Percentiles rank a stretch among this genome's conserved stretches.
Conservation (phyloP, 495 filamentous ascomycete species). For the Cercophora newfieldiana region DNA sequence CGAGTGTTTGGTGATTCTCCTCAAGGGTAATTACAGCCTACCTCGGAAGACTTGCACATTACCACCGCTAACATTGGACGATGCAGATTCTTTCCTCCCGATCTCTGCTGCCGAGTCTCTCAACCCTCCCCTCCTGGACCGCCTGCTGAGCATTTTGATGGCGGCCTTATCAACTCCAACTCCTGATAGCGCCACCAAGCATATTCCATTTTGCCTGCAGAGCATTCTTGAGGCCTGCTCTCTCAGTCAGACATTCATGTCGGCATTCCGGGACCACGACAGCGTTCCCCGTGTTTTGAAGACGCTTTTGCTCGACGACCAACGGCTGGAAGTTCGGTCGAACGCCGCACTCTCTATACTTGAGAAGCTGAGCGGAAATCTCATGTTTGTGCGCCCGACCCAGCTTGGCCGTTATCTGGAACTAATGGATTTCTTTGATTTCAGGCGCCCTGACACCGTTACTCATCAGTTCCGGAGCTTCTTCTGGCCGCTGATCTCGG, state of each 20-base stretch:
- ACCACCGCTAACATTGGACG: neutral
- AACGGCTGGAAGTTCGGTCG: slow-evolving; percentile 41
- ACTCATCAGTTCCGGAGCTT: slow-evolving; percentile 41
- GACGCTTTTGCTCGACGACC: slow-evolving; percentile 45
- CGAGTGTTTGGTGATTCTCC: slow-evolving; percentile 42
- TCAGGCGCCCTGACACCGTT: slow-evolving; percentile 15
- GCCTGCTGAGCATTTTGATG: slow-evolving; percentile 42
- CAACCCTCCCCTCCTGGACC: slow-evolving; percentile 33
- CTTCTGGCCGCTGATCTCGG: slow-evolving; percentile 51
- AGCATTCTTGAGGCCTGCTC: slow-evolving; percentile 66
- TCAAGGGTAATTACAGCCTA: slow-evolving; percentile 39
- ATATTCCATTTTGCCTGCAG: slow-evolving; percentile 57
- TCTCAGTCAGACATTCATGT: slow-evolving; percentile 60
- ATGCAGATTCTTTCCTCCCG: slow-evolving; percentile 26
- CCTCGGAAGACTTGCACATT: neutral
- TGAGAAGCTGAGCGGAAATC: slow-evolving; percentile 21
- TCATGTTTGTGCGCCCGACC: neutral
- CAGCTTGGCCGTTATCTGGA: neutral
- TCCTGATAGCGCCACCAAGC: slow-evolving; percentile 37
- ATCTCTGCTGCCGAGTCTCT: slow-evolving; percentile 29
- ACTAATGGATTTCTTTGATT: neutral
- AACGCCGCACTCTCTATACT: slow-evolving; percentile 42
- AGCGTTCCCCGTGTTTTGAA: slow-evolving; percentile 33
- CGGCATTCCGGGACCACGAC: slow-evolving; percentile 47
- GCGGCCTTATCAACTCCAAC: slow-evolving; percentile 19